Evolutionary conservation across 2,329 filamentous ascomycete genomes (phyloP), one percentile per base, ranked within the genome.

Genomic region (Dactylellina sp.): DNA sequence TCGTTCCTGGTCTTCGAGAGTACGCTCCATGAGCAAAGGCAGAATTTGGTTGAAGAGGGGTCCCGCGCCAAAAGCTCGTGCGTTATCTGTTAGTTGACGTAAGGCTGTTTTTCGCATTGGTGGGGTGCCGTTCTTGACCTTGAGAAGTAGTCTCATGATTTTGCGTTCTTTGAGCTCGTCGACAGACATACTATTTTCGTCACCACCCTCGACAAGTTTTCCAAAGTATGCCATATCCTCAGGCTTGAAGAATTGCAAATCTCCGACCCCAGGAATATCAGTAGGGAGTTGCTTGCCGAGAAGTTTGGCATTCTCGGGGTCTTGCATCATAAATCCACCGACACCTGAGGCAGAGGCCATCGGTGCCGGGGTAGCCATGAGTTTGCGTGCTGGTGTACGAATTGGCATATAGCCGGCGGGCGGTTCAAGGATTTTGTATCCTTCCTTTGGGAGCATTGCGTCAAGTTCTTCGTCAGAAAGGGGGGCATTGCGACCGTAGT

Each of bases 171-270:
- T 98, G 59, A 99, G 83, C 79, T 99, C 94, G 53, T 99, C 95
- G 7, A 99, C 93, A 18, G 89, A 93, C 82, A 99, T 87, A 20
- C 89, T 86, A 78, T 94, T 96, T 82, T 99, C 95, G 78, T 98
- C 93, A 24, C 90, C 91, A 39, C 92, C 93, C 80, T 99, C 95
- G 20, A 96, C 94, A 42, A 99, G 87, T 84, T 99, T 98, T 71
- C 94, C 93, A 79, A 99, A 99, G 83, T 99, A 99, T 40, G 92
- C 89, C 93, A 98, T 97, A 81, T 99, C 95, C 81, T 99, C 95
- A 0, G 93, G 88, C 83, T 99, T 99, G 86, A 99, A 97, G 81
- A 98, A 99, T 77, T 97, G 93, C 57, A 99, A 83, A 81, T 99
- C 95, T 40, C 93, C 93, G 55, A 99, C 93, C 40, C 95, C 95